Base-by-base conservation (phyloP, 495 filamentous ascomycete species). In the Cetradonia linearis region DNA sequence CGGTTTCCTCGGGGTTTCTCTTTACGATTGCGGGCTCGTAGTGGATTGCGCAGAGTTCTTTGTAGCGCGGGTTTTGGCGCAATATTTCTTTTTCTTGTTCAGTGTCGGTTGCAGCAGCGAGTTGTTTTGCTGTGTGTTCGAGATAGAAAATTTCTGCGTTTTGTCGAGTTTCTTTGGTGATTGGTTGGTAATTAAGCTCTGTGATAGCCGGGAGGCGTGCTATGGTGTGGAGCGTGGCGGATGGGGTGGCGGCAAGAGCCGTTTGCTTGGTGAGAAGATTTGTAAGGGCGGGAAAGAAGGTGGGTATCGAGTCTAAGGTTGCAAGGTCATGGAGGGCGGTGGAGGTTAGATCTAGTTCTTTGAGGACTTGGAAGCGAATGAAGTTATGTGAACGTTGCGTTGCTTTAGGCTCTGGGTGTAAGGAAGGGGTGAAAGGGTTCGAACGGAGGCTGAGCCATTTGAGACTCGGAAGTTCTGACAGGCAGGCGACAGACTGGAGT, bases 61-160 rank as follows among this genome's bases (percentile, higher is more conserved):
- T 66, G 69, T 86, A 98, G 3, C 90, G 78, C 2, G 77, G 81
- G 68, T 97, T 89, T 20, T 73, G 63, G 9, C 71, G 71, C 8
- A 86, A 73, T 10, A 88, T 77, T 2, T 69, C 67, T 63, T 84
- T 79, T n/a, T 77, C 73, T 16, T 62, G 23, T 0, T 52, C 5
- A 1, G 71, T 71, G 62, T 81, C 73, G 0, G 84, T 76, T 0
- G 76, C 78, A 11, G 76, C 76, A 18, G 86, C 82, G 23, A 96
- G 74, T 65, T 88, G 86, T 53, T 83, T 82, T 20, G 79, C 87
- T 56, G 96, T 91, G 33, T 83, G 79, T 7, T 82, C 85, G 13
- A 97, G 81, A 69, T 97, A 98, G 71, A 91, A 98, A 67, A 91
- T 84, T 58, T 98, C 93, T 14, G 88, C 89, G 65, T 97, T 90